phyloP scores from a whole-genome alignment of 1,284 basidiomycete genomes.

The Sporisorium graminicola region DNA sequence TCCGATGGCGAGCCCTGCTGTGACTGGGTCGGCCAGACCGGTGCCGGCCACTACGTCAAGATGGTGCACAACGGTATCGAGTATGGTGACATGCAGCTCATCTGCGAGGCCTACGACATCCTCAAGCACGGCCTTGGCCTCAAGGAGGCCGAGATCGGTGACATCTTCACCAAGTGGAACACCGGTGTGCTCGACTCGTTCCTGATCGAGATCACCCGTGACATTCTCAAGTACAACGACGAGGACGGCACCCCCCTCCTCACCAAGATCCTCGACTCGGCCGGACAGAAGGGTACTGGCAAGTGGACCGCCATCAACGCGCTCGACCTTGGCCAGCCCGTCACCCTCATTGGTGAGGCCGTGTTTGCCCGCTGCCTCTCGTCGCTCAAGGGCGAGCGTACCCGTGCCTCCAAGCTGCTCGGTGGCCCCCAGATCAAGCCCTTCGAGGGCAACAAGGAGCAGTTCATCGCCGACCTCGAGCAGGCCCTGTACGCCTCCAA shows the following conservation, averaged over 20 bases:
- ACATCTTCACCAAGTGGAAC: constrained; percentile 81
- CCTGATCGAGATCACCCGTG: constrained; percentile 86
- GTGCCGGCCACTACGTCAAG: constrained; percentile 95
- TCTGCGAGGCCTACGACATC: constrained; percentile 87
- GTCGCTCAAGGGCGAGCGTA: constrained; percentile 96
- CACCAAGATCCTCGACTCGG: constrained; percentile 84
- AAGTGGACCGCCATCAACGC: constrained; percentile 99
- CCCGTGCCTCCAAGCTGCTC: constrained; percentile 89
- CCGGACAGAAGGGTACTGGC: constrained; percentile 99
- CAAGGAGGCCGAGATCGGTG: constrained; percentile 65
- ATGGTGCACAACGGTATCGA: constrained; percentile 96
- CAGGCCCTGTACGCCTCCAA: constrained; percentile 99
- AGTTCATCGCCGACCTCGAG: constrained; percentile 98
- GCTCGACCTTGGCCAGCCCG: constrained; percentile 87
- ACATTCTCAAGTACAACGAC: constrained; percentile 77
- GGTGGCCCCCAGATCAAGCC: constrained; percentile 88
- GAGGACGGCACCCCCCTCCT: constrained; percentile 91
- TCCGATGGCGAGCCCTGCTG: constrained; percentile 97
- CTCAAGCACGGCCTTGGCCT: constrained; percentile 95
- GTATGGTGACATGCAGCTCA: constrained; percentile 99
- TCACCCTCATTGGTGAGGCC: constrained; percentile 98
- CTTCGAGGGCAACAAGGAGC: constrained; percentile 98
- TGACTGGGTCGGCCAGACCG: constrained; percentile 98
- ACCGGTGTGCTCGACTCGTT: constrained; percentile 99
- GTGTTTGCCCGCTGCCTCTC: constrained; percentile 99